Percentiles rank a stretch among this genome's conserved stretches.
Evolutionary conservation across 768 basidiomycete species (phyloP).

Genomic region (Mycena venus): DNA sequence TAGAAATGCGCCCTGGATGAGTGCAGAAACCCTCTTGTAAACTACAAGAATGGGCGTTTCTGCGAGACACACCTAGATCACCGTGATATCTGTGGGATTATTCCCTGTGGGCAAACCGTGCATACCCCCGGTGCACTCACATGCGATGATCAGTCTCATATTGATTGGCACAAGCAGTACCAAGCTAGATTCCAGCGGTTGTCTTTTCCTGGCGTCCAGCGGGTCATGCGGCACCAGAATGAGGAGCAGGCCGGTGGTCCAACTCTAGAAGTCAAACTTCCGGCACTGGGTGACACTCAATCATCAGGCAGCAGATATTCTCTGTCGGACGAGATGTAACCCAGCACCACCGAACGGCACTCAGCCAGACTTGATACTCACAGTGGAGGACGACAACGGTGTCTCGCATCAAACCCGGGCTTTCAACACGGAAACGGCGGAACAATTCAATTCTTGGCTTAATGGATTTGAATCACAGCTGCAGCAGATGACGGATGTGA

Average conservation of each 20-base stretch:
- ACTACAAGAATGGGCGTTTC: conserved; percentile 47
- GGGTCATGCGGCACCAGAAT: conserved; percentile 4
- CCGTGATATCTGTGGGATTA: neutral
- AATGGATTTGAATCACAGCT: no score
- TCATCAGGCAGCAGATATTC: conserved; percentile 18
- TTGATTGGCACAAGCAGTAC: conserved; percentile 7
- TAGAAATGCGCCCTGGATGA: conserved; percentile 32
- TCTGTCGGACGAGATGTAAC: conserved; percentile 20
- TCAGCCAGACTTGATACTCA: conserved; percentile 33
- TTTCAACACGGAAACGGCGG: conserved; percentile 37
- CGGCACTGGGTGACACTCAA: conserved; percentile 7
- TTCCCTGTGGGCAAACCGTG: neutral
- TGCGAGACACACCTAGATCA: conserved; percentile 38
- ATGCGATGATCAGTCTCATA: neutral
- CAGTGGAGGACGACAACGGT: conserved; percentile 15
- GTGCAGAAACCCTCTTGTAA: conserved; percentile 38
- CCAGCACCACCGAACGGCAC: conserved; percentile 33
- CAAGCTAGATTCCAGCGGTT: neutral
- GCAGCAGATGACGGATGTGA: neutral
- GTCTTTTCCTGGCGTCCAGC: conserved; percentile 4
- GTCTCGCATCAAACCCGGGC: conserved; percentile 22
- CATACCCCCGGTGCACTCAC: neutral
- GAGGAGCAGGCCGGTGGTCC: neutral
- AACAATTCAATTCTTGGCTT: conserved; percentile 14
- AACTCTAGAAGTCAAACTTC: neutral